Conservation (phyloP, 768 basidiomycete species). For the Clavaria fumosa region DNA sequence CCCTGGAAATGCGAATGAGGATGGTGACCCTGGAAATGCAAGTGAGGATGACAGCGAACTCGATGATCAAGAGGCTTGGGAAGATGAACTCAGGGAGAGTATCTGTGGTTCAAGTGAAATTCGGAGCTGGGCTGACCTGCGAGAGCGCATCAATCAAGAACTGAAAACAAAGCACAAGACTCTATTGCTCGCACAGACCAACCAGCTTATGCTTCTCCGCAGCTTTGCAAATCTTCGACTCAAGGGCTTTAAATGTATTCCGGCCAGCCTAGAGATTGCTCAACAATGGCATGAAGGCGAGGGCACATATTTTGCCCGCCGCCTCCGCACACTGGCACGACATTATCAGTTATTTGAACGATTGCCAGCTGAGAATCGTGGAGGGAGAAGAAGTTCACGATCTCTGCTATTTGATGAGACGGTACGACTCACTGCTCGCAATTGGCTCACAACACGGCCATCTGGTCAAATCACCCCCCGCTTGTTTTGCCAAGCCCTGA, state of each 20-base stretch:
- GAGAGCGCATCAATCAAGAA: slow-evolving; percentile 18
- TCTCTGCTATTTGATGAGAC: slow-evolving; percentile 14
- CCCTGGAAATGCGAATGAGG: background rate
- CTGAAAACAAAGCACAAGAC: slow-evolving; percentile 15
- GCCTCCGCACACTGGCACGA: slow-evolving; percentile 17
- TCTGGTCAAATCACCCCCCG: slow-evolving; percentile 19
- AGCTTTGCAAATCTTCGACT: slow-evolving; percentile 23
- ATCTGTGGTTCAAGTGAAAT: slow-evolving; percentile 6
- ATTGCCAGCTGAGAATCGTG: slow-evolving; percentile 17
- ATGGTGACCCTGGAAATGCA: background rate
- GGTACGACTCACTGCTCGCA: slow-evolving; percentile 7
- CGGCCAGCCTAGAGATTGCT: slow-evolving; percentile 22
- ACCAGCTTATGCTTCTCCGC: slow-evolving; percentile 19
- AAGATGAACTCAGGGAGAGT: slow-evolving; percentile 11
- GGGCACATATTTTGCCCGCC: slow-evolving; percentile 17
- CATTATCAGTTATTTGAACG: slow-evolving; percentile 25
- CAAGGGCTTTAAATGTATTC: slow-evolving; percentile 16
- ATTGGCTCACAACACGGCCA: slow-evolving; percentile 13
- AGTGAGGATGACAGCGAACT: background rate
- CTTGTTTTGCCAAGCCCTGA: slow-evolving; percentile 14
- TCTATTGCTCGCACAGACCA: slow-evolving; percentile 15
- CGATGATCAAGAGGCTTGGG: slow-evolving; percentile 12
- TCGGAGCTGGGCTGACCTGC: slow-evolving; percentile 16
- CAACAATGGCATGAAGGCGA: slow-evolving; percentile 23
- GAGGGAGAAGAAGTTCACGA: slow-evolving; percentile 10